These are phyloP conservation scores for Zygoascus hellenicus DNA, from an alignment of 1,139 yeast genomes.

Conservation along the genomic window DNA sequence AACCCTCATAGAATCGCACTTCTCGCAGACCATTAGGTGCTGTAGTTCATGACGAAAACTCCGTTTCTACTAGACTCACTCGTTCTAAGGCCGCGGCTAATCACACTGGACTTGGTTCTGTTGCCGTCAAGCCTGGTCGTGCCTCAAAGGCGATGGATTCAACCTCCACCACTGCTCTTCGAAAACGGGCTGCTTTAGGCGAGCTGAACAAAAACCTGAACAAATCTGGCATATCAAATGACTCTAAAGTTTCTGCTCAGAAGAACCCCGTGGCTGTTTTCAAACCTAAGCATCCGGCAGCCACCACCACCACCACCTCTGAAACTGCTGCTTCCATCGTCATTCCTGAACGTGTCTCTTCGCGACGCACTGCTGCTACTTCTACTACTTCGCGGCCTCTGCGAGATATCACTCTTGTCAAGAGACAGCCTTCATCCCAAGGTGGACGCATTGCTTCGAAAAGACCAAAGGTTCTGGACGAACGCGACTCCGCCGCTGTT, in stretches of 20 bases:
- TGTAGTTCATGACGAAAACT: slow-evolving; percentile 14
- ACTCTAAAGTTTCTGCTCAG: background rate
- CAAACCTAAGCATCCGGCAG: background rate
- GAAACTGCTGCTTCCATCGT: background rate
- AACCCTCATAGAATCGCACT: slow-evolving; percentile 2
- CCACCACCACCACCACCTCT: background rate
- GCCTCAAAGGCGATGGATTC: background rate
- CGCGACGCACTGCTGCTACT: background rate
- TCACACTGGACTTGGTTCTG: background rate
- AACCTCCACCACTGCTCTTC: slow-evolving; percentile 21
- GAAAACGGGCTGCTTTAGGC: slow-evolving; percentile 32
- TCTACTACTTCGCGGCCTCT: background rate
- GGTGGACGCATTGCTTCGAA: slow-evolving; percentile 5
- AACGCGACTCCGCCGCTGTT: slow-evolving; percentile 6
- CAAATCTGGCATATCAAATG: background rate
- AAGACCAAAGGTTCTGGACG: slow-evolving; percentile 8
- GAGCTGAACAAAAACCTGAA: slow-evolving; percentile 26
- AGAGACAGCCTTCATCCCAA: slow-evolving; percentile 5
- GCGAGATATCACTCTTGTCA: background rate
- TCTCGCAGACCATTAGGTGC: slow-evolving; percentile 9
- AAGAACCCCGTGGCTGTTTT: background rate
- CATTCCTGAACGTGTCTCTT: background rate
- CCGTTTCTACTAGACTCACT: slow-evolving; percentile 10
- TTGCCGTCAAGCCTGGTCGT: background rate
- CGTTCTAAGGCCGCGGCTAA: slow-evolving; percentile 14